A percentile compares a stretch with the other conserved stretches of the same genome.
Conservation (phyloP, 1,139 yeast genomes). For the Geotrichum candidum region DNA sequence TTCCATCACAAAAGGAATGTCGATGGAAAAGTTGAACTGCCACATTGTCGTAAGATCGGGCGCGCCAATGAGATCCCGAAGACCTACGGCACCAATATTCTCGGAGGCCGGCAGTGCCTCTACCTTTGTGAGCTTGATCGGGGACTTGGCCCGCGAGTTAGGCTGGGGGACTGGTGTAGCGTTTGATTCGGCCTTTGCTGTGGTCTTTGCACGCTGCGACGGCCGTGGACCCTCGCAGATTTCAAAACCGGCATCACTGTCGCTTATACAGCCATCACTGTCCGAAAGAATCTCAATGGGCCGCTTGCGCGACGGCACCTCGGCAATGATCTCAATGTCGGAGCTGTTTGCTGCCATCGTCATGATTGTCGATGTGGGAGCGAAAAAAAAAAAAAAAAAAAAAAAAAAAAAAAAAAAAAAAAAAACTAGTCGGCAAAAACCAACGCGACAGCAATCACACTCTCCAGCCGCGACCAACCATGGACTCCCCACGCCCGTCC, state of each 20-base stretch:
- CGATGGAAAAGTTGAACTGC: slow-evolving; percentile 32
- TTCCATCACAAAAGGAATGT: slow-evolving; percentile 26
- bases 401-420: slow-evolving; percentile 1
- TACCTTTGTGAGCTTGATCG: slow-evolving; percentile 19
- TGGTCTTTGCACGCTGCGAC: neutral
- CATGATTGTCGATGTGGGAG: neutral
- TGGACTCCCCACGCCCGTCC: neutral
- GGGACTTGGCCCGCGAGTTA: slow-evolving; percentile 5
- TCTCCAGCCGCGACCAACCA: neutral
- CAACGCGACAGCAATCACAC: neutral
- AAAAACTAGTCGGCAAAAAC: neutral
- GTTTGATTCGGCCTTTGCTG: neutral
- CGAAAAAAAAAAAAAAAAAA: neutral
- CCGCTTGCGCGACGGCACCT: neutral
- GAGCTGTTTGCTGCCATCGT: neutral
- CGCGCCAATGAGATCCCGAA: slow-evolving; percentile 22
- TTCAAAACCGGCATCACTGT: neutral
- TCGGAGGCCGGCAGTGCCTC: slow-evolving; percentile 20
- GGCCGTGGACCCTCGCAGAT: neutral
- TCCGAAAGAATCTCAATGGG: neutral
- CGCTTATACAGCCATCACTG: neutral
- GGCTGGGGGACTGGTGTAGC: neutral
- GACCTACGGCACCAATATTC: slow-evolving; percentile 21
- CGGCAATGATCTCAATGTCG: neutral
- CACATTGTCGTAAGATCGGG: slow-evolving; percentile 20